Conservation (phyloP, 116 monocot species). For the Dioscorea cayenensis region DNA sequence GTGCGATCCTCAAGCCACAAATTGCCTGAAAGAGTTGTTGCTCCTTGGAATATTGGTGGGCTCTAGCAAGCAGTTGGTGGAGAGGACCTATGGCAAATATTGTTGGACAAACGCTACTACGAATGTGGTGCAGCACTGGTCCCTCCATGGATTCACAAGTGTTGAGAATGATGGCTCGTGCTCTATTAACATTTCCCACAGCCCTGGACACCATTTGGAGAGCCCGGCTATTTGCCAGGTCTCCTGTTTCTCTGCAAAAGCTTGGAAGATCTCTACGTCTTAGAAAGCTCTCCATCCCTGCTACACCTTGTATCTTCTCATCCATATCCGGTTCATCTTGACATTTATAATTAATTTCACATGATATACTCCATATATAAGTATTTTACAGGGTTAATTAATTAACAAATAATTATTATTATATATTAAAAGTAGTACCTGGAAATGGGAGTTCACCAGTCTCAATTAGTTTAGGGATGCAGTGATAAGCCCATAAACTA, state of each 20-base stretch:
- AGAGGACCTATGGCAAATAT: slow-evolving; percentile 47
- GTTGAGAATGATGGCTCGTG: slow-evolving; percentile 38
- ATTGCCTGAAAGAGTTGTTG: not conserved
- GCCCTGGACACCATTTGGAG: slow-evolving; percentile 6
- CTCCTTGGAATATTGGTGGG: too few relatives aligned
- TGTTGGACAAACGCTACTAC: slow-evolving; percentile 6
- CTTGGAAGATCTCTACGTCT: slow-evolving; percentile 50
- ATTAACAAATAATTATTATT: not conserved
- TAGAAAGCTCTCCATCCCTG: slow-evolving; percentile 52
- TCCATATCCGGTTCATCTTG: slow-evolving; percentile 31
- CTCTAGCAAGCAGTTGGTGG: slow-evolving; percentile 13
- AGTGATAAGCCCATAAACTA: slow-evolving; percentile 27
- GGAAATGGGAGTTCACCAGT: slow-evolving; percentile 16
- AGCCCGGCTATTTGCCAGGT: not conserved
- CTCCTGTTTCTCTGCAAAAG: slow-evolving; percentile 8
- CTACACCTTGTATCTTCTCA: slow-evolving; percentile 19
- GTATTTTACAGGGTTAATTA: too few relatives aligned
- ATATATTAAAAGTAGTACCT: too few relatives aligned
- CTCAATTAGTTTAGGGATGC: slow-evolving; percentile 3
- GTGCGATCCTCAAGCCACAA: slow-evolving; percentile 25
- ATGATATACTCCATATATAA: too few relatives aligned
- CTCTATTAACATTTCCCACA: slow-evolving; percentile 5
- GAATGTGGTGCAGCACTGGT: slow-evolving; percentile 24
- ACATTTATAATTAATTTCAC: not conserved
- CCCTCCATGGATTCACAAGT: slow-evolving; percentile 32